A percentile compares a stretch with the other conserved stretches of the same genome.
phyloP scores from a whole-genome alignment of 2,329 filamentous ascomycete genomes.

The Pyrenophora seminiperda region DNA sequence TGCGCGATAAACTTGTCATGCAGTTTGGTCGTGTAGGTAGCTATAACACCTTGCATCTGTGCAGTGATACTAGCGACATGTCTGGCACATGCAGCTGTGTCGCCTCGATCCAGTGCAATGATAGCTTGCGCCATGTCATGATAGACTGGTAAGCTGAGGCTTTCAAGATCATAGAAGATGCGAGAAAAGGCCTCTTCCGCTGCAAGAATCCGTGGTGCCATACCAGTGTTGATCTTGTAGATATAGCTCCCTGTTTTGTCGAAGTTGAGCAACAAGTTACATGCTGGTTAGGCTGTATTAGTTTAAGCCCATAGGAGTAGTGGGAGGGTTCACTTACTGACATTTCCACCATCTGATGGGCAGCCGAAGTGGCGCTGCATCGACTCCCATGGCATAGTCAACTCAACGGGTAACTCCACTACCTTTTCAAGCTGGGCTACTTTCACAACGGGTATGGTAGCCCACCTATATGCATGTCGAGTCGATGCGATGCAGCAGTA shows the following conservation, averaged over 20 bases:
- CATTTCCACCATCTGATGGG: not conserved
- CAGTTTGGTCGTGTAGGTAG: conserved; percentile 5
- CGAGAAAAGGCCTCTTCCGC: conserved; percentile 4
- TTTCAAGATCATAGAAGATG: conserved; percentile 8
- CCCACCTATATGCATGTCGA: conserved; percentile 6
- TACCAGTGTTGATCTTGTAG: conserved; percentile 4
- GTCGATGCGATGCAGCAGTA: conserved; percentile 5
- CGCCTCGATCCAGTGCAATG: not conserved
- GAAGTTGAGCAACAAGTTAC: conserved; percentile 9
- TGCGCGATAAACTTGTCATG: conserved; percentile 5
- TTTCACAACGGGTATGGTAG: conserved; percentile 4
- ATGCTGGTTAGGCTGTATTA: not conserved
- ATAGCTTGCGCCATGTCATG: conserved; percentile 4
- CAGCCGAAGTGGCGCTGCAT: conserved; percentile 7
- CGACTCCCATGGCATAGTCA: not conserved
- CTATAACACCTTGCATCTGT: not conserved
- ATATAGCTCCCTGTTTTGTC: not conserved
- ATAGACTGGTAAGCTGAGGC: not conserved
- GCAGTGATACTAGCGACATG: conserved; percentile 3
- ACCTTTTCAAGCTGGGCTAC: conserved; percentile 7
- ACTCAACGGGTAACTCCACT: conserved; percentile 1
- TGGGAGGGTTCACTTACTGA: not conserved
- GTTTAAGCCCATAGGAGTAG: not conserved
- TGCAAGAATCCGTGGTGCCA: not conserved
- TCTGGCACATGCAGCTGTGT: not conserved